phyloP scores from a whole-genome alignment of 2,329 filamentous ascomycete genomes.

The Cladosporium sp. region DNA sequence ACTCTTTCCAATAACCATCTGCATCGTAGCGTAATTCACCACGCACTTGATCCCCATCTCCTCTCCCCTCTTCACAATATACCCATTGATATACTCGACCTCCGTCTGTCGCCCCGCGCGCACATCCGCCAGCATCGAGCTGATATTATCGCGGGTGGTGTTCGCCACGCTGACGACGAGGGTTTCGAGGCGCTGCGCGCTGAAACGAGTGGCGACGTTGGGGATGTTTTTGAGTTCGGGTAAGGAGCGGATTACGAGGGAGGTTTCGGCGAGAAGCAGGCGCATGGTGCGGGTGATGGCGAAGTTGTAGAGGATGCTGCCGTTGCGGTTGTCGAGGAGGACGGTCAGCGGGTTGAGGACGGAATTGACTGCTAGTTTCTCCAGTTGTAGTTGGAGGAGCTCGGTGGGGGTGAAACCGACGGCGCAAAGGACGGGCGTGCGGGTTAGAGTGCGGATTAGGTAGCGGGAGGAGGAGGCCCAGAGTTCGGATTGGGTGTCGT shows the following conservation, averaged over 20 bases:
- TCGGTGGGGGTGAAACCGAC: conserved; percentile 58
- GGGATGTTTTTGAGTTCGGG: conserved; percentile 70
- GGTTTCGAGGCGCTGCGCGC: conserved; percentile 61
- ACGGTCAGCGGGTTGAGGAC: conserved; percentile 81
- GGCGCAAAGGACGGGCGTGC: conserved; percentile 62
- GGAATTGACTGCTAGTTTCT: conserved; percentile 72
- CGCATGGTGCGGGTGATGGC: conserved; percentile 66
- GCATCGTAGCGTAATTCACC: conserved; percentile 70
- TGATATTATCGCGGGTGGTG: conserved; percentile 58
- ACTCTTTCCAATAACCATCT: conserved; percentile 71
- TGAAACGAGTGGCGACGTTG: conserved; percentile 60
- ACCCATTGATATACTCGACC: conserved; percentile 84
- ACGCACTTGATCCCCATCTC: conserved; percentile 71
- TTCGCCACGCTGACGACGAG: conserved; percentile 57
- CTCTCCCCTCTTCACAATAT: conserved; percentile 72
- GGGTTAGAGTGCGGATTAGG: conserved; percentile 64
- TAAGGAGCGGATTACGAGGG: conserved; percentile 67
- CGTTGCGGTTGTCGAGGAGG: conserved; percentile 74
- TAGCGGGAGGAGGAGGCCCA: conserved; percentile 55
- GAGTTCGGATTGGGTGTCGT: conserved; percentile 25
- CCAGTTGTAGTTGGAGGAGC: conserved; percentile 73
- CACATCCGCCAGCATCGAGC: conserved; percentile 68
- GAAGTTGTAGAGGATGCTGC: conserved; percentile 67
- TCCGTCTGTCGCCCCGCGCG: conserved; percentile 65
- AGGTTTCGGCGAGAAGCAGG: conserved; percentile 72